Conservation (phyloP, 2,329 filamentous ascomycete species). For the Tothia fuscella region DNA sequence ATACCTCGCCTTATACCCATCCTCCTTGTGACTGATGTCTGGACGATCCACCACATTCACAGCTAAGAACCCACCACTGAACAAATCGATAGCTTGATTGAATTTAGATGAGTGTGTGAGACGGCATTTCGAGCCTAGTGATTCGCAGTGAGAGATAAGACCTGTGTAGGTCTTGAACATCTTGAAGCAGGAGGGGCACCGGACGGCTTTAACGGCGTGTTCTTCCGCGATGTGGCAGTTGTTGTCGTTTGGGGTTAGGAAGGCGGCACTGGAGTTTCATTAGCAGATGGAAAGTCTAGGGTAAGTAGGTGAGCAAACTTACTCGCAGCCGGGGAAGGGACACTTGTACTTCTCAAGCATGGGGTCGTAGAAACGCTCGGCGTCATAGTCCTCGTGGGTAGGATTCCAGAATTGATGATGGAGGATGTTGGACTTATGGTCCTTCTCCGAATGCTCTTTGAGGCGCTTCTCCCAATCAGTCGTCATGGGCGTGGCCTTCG, state of each 20-base stretch:
- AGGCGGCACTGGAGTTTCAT: conserved; percentile 17
- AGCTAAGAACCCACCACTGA: conserved; percentile 8
- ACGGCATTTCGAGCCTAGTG: not conserved
- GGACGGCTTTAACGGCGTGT: conserved; percentile 2
- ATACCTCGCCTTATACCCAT: conserved; percentile 1
- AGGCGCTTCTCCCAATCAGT: conserved; percentile 11
- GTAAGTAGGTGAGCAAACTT: not conserved
- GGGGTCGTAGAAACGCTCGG: conserved; percentile 34
- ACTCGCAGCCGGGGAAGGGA: conserved; percentile 37
- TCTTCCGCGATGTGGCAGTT: not conserved
- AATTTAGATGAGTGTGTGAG: not conserved
- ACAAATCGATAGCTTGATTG: conserved; percentile 4
- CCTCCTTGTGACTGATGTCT: not conserved
- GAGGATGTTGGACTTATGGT: conserved; percentile 27
- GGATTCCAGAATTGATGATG: conserved; percentile 38
- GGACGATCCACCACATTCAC: not conserved
- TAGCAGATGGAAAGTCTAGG: conserved; percentile 21
- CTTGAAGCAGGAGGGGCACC: conserved; percentile 10
- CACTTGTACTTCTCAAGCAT: conserved; percentile 39
- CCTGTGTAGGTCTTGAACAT: conserved; percentile 5
- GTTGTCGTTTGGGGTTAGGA: not conserved
- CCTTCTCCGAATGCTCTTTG: conserved; percentile 19
- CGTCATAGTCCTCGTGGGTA: conserved; percentile 34
- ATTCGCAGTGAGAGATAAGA: conserved; percentile 8
- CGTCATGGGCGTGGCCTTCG: conserved; percentile 18